Conservation (phyloP, 441 rosid species). For the Populus tomentosa region DNA sequence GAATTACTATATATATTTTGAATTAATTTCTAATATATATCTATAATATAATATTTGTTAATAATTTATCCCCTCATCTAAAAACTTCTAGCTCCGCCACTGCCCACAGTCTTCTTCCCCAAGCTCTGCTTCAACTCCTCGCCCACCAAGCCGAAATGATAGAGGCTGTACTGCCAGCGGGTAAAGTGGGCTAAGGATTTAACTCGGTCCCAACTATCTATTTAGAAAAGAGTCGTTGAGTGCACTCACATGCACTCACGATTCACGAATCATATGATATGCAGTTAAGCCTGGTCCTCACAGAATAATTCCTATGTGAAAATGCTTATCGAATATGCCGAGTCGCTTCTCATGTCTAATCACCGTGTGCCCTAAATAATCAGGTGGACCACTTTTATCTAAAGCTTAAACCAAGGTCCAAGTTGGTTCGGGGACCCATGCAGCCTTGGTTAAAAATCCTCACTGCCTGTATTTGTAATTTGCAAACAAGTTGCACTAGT, state of each 20-base stretch:
- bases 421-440: background rate
- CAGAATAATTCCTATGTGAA: constrained; percentile 2
- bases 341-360: background rate
- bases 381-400: constrained; percentile 2
- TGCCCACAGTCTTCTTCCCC: background rate
- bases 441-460: background rate
- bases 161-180: background rate
- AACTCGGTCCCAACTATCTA: background rate
- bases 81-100: no score
- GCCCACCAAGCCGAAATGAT: background rate
- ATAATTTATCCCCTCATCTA: no score
- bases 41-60: no score
- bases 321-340: background rate
- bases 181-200: background rate
- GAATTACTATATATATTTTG: no score
- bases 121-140: background rate
- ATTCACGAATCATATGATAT: constrained; percentile 9
- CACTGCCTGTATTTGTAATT: background rate
- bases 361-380: constrained; percentile 1
- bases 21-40: no score
- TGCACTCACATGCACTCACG: constrained; percentile 13
- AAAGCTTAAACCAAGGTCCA: background rate
- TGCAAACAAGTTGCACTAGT: background rate
- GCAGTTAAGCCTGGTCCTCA: background rate
- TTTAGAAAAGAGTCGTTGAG: background rate